Evolutionary conservation across 2,329 filamentous ascomycete species (phyloP).

Genomic region (Meredithiella fracta): DNA sequence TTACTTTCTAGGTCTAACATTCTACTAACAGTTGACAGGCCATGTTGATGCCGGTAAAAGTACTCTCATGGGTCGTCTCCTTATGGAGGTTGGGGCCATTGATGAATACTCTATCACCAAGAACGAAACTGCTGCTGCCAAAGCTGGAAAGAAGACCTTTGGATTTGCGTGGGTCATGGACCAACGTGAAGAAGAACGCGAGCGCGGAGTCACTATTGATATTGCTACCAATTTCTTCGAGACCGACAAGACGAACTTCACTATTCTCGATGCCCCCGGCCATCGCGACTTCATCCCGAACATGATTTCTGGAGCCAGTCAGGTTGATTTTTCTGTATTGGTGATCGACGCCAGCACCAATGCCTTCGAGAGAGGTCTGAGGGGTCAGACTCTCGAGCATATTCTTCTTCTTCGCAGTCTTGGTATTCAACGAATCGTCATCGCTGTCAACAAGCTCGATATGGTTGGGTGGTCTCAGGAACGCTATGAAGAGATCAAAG

Average conservation of each 20-base stretch:
- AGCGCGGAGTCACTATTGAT: conserved; percentile 86
- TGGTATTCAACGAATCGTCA: conserved; percentile 72
- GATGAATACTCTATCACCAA: conserved; percentile 79
- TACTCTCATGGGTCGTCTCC: conserved; percentile 86
- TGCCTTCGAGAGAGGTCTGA: conserved; percentile 83
- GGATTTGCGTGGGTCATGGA: conserved; percentile 95
- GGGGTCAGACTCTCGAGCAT: conserved; percentile 88
- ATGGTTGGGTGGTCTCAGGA: conserved; percentile 66
- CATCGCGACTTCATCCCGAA: conserved; percentile 95
- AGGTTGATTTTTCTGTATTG: conserved; percentile 87
- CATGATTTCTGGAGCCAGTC: conserved; percentile 94
- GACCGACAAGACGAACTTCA: conserved; percentile 73
- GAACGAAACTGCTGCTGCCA: conserved; percentile 75
- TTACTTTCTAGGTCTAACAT: background rate
- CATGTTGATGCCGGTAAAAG: conserved; percentile 97
- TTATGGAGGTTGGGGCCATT: conserved; percentile 76
- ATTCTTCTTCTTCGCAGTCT: conserved; percentile 78
- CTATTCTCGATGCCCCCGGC: conserved; percentile 86
- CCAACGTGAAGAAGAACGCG: conserved; percentile 74
- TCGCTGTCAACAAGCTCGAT: conserved; percentile 93
- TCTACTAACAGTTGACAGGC: conserved; percentile 33
- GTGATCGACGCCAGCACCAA: conserved; percentile 85
- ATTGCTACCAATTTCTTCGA: conserved; percentile 92
- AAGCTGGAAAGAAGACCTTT: conserved; percentile 87
- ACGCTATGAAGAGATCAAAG: conserved; percentile 69